Base-by-base conservation (phyloP, 1,284 basidiomycete genomes). In the Cryptococcus sp. region DNA sequence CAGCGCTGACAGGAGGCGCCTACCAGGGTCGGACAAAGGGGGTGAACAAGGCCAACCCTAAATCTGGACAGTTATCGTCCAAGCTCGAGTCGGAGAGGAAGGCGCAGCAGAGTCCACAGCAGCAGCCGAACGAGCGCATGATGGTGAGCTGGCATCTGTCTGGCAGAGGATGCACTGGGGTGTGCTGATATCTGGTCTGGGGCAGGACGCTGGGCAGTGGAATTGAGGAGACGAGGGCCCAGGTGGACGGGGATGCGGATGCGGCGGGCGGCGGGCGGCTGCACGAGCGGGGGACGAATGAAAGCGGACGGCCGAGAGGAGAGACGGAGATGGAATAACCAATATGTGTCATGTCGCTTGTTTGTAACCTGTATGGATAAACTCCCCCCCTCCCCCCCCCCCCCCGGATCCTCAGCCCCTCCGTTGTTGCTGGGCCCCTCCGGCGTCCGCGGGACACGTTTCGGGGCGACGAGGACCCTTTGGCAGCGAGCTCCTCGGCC, bases 61-160 rank as follows among this genome's bases (percentile, higher is more conserved):
- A 72, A 47, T 63, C 72, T 9, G 76, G 76, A 0, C 66, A 76
- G 56, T 55, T 78, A 48, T 67, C 65, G 13, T 63, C 68, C 23
- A 75, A 78, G 53, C 63, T 78, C 2, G 69, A 64, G 4, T 68
- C 67, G 18, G 70, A 74, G 53, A 48, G 68, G 38, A 67, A 59
- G 56, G 56, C 59, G 8, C 50, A 20, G 51, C 45, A 16, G 61
- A 66, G 2, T 44, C 60, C 1, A 46, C 51, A 57, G 42, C 46
- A 54, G 13, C 38, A 50, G 28, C 28, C 28, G n/a, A 62, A 72
- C 24, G 68, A 71, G 46, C 57, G 72, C 21, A 61, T 75, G 70
- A 76, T 76, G 74, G 73, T 76, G 62, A 58, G 73, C 68, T 7
- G 11, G 4, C 42, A 18, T 20, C 16, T 16, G 7, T 33, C n/a